Evolutionary conservation across 768 basidiomycete species (phyloP), one percentile per base, ranked within the genome.

Genomic region (Daedaleopsis sinensis): DNA sequence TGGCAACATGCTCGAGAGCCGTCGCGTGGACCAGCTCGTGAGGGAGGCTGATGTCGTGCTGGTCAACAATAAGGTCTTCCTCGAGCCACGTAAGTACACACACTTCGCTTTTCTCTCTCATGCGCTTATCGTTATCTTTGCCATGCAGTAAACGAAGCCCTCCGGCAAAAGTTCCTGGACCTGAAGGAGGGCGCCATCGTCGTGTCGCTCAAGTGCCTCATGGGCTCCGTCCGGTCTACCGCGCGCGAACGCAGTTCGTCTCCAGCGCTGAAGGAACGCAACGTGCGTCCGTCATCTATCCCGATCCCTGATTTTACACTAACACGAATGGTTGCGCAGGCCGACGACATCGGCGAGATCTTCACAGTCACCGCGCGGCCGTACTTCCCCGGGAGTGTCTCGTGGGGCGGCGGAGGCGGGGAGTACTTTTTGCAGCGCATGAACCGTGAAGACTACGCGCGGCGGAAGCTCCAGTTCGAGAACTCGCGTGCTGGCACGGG

Each of bases 101-200:
- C n/a, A 35, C 56, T 21, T 44, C 0, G 37, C n/a, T 19, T n/a
- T 43, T 27, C 52, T n/a, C 21, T 15, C 62, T 36, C 36, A 9
- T 19, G 5, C 43, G 36, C n/a, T 38, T 12, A 49, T 52, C 61
- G 49, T 64, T 32, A 7, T 19, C 56, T 36, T 59, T 27, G 37
- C 13, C 18, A 48, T 43, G 12, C 59, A 93, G 91, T 98, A 62
- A 98, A 98, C 73, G 92, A 93, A 69, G 85, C 88, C 1, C 77
- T 99, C 16, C 82, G 91, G 48, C 88, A 91, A 32, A 90, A 94
- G 69, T 98, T 98, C 75, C 79, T 99, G 57, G 97, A 99, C 70
- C 78, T 98, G 61, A 97, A 94, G 70, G 93, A 96, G 61, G 93
- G 93, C 19, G 94, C 95, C 0, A 88, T 88, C 51, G 91, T 99